These are phyloP conservation scores for Aspergillus quadricinctus DNA, from an alignment of 2,329 filamentous ascomycete genomes.

Conservation along the genomic window DNA sequence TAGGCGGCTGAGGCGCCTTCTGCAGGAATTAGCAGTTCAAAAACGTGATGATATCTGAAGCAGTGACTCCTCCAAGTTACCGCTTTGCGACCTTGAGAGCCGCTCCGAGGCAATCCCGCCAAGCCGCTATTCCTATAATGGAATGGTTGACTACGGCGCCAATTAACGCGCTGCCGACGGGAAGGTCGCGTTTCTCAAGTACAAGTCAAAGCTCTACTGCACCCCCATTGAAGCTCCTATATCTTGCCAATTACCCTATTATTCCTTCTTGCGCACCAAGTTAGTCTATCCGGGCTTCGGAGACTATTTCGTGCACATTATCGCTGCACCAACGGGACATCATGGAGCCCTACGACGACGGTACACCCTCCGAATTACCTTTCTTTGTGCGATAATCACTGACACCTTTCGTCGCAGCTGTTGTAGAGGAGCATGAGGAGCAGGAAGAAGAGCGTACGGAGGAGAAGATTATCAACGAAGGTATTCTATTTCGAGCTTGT, in stretches of 20 bases:
- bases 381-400: constrained; percentile 12
- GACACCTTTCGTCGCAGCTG: constrained; percentile 21
- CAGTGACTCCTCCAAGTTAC: background rate
- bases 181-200: constrained; percentile 23
- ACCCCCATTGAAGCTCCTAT: background rate
- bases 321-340: constrained; percentile 1
- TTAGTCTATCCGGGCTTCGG: background rate
- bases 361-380: constrained; percentile 15
- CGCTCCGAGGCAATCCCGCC: constrained; percentile 9
- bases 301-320: background rate
- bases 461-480: constrained; percentile 92
- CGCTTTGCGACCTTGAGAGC: constrained; percentile 3
- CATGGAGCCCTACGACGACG: constrained; percentile 37
- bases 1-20: constrained; percentile 7
- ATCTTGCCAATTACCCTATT: background rate
- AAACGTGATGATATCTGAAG: background rate
- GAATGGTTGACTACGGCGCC: constrained; percentile 21
- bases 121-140: constrained; percentile 15
- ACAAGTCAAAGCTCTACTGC: constrained; percentile 15
- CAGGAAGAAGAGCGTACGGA: constrained; percentile 71
- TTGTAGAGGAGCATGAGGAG: constrained; percentile 39
- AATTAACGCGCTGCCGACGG: constrained; percentile 34
- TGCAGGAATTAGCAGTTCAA: background rate
- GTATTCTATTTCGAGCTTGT: constrained; percentile 38
- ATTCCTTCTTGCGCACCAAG: constrained; percentile 3